Percentiles rank a stretch among this genome's conserved stretches.
Conservation (phyloP, 2,329 filamentous ascomycete species). For the Colletotrichum tropicicola region DNA sequence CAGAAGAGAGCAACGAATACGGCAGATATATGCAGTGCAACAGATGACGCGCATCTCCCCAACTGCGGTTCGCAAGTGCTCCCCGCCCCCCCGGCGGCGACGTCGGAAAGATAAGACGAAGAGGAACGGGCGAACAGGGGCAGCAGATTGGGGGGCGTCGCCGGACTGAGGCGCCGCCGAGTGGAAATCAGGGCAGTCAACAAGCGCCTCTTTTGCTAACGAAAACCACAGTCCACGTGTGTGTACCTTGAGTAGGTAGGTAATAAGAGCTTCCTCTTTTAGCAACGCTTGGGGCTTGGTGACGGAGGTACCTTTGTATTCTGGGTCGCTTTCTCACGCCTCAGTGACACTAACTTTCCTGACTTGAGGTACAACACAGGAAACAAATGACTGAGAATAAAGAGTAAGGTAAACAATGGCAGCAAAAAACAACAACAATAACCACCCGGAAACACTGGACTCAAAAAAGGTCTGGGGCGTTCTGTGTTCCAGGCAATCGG, state of each 20-base stretch:
- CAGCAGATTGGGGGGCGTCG: not conserved
- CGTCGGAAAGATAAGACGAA: slow-evolving; percentile 15
- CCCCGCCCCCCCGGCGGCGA: not conserved
- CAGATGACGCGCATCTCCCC: slow-evolving; percentile 8
- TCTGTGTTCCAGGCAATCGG: slow-evolving; percentile 8
- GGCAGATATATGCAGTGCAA: slow-evolving; percentile 20
- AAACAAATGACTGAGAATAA: too few species aligned
- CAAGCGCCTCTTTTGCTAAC: not conserved
- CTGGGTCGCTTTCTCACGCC: too few species aligned
- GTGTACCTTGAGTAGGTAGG: too few species aligned
- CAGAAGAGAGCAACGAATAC: not conserved
- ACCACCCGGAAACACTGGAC: too few species aligned
- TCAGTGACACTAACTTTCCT: not conserved
- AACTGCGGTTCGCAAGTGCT: not conserved
- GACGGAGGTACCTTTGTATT: too few species aligned
- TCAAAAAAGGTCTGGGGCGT: not conserved
- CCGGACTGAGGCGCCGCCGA: not conserved
- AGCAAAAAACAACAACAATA: too few species aligned
- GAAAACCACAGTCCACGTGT: not conserved
- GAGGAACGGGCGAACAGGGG: not conserved
- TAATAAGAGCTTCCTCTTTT: not conserved
- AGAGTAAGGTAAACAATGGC: too few species aligned
- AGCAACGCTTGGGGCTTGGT: too few species aligned
- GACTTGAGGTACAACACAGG: too few species aligned
- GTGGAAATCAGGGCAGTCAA: not conserved